phyloP scores from a whole-genome alignment of 2,329 filamentous ascomycete species.

The Setomelanomma holmii region DNA sequence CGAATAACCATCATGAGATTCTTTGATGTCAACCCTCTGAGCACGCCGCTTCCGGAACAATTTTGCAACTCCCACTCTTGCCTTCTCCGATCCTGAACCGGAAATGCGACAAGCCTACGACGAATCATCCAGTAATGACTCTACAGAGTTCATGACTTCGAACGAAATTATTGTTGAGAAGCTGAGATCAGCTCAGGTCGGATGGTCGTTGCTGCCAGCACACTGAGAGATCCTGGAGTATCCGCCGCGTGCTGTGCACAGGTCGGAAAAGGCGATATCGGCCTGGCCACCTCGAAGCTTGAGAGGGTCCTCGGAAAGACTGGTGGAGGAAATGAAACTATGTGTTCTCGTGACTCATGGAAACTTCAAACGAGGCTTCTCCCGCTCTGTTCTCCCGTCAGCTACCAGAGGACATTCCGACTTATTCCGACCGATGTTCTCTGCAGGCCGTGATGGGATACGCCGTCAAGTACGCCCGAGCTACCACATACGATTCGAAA shows the following conservation, averaged over 20 bases:
- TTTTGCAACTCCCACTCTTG: constrained; percentile 19
- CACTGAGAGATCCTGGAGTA: constrained; percentile 31
- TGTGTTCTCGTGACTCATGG: constrained; percentile 47
- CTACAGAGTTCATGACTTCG: constrained; percentile 11
- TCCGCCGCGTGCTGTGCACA: constrained; percentile 28
- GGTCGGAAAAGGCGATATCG: constrained; percentile 42
- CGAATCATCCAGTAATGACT: constrained; percentile 6
- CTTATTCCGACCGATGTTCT: constrained; percentile 35
- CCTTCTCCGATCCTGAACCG: constrained; percentile 8
- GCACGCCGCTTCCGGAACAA: constrained; percentile 14
- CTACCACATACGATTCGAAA: no score
- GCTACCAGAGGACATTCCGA: constrained; percentile 32
- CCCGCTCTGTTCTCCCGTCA: constrained; percentile 16
- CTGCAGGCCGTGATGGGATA: constrained; percentile 15
- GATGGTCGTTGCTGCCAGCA: background rate
- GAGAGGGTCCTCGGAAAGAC: constrained; percentile 16
- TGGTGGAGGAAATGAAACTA: constrained; percentile 28
- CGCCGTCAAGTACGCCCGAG: no score
- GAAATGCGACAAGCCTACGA: constrained; percentile 28
- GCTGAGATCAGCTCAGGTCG: constrained; percentile 16
- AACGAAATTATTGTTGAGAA: constrained; percentile 10
- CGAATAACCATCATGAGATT: constrained; percentile 18
- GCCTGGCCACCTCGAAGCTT: constrained; percentile 23
- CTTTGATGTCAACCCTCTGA: constrained; percentile 23
- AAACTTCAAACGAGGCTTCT: constrained; percentile 29